Percentiles rank a stretch among this genome's conserved stretches.
Conservation (phyloP, 2,329 filamentous ascomycete genomes). For the Trichoderma sp. region DNA sequence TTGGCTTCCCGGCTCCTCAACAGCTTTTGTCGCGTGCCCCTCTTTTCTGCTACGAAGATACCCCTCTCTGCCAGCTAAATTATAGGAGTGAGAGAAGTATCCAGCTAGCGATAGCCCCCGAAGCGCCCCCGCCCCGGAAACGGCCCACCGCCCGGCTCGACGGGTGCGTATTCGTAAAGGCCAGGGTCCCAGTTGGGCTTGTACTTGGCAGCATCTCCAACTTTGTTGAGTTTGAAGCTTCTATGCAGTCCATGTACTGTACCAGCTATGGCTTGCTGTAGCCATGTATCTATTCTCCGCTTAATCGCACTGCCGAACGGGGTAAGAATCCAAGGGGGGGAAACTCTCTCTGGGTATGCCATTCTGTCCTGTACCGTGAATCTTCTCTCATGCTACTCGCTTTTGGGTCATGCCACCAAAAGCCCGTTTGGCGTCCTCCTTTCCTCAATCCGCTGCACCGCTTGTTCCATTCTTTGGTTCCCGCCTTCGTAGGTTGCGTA, state of each 20-base stretch:
- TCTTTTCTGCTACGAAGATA: neutral
- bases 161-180: conserved; percentile 17
- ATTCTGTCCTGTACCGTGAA: neutral
- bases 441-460: neutral
- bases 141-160: conserved; percentile 3
- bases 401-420: neutral
- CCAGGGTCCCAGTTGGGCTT: neutral
- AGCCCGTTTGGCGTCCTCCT: neutral
- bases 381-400: neutral
- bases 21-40: conserved; percentile 1
- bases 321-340: neutral
- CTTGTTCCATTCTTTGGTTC: neutral
- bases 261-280: neutral
- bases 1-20: neutral
- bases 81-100: fast-evolving
- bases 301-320: conserved; percentile 11
- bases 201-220: neutral
- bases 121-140: conserved; percentile 4
- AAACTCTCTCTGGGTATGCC: neutral
- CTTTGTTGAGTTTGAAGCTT: neutral
- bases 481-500: neutral
- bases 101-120: neutral
- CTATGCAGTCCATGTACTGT: neutral
- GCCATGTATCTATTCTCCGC: neutral
- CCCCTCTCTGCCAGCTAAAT: neutral